These are phyloP conservation scores for Bryoerythrophyllum caledonicum DNA, from an alignment of 225 moss, liverwort and hornwort species.

Conservation along the genomic window DNA sequence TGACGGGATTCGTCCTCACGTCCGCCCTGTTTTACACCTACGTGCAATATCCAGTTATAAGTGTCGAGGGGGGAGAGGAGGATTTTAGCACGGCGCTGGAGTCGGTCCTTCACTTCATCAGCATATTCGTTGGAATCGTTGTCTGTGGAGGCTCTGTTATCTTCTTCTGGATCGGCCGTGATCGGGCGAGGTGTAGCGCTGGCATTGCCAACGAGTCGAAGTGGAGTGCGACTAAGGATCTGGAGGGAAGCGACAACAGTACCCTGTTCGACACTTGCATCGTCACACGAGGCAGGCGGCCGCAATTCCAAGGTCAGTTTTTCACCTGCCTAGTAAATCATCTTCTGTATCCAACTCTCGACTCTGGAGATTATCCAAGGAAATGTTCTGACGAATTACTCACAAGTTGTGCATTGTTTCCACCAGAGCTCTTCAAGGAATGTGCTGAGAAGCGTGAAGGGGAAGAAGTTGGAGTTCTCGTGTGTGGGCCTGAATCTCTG, in stretches of 20 bases:
- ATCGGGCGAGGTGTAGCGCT: neutral
- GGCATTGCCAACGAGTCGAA: neutral
- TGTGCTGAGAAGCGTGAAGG: conserved; percentile 5
- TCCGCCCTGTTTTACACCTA: conserved; percentile 37
- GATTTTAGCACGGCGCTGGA: conserved; percentile 4
- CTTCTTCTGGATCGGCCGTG: conserved; percentile 31
- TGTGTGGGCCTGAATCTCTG: conserved; percentile 31
- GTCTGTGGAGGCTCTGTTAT: conserved; percentile 50
- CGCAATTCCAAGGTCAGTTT: conserved; percentile 31
- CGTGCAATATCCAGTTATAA: conserved; percentile 28
- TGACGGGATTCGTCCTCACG: conserved; percentile 46
- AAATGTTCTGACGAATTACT: neutral
- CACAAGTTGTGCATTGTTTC: neutral
- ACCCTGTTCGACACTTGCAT: conserved; percentile 44
- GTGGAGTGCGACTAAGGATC: neutral
- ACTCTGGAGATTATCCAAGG: no score
- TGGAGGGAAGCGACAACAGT: conserved; percentile 27
- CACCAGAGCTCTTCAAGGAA: conserved; percentile 17
- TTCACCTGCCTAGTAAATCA: no score
- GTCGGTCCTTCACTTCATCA: conserved; percentile 38
- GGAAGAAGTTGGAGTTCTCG: conserved; percentile 32
- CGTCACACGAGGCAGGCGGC: conserved; percentile 32
- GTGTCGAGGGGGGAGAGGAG: conserved; percentile 16
- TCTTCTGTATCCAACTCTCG: no score
- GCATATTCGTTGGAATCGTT: conserved; percentile 43